Evolutionary conservation across 495 filamentous ascomycete species (phyloP).

Genomic region (Aspergillus kassunensis): DNA sequence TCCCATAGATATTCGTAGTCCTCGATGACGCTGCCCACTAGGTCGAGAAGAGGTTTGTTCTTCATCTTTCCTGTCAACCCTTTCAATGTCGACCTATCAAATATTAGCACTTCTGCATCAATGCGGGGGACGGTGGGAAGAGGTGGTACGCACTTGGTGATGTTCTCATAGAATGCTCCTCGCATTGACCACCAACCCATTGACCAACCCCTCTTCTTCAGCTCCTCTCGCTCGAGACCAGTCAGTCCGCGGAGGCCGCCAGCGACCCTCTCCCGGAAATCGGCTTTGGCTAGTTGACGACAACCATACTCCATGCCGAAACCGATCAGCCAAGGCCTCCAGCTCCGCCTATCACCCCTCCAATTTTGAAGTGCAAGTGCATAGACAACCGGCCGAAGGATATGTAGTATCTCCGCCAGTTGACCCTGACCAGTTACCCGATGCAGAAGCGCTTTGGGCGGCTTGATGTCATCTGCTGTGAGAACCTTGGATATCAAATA

Average conservation of each 20-base stretch:
- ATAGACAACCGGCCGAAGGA: conserved; percentile 84
- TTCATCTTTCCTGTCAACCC: conserved; percentile 63
- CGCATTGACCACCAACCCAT: conserved; percentile 94
- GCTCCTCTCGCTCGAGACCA: conserved; percentile 81
- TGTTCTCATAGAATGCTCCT: conserved; percentile 91
- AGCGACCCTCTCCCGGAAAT: conserved; percentile 59
- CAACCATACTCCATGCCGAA: conserved; percentile 83
- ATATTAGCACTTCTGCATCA: conserved; percentile 27
- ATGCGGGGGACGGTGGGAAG: not conserved
- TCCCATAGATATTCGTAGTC: conserved; percentile 99
- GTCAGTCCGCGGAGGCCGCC: conserved; percentile 69
- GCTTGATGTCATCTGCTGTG: conserved; percentile 93
- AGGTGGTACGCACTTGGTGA: conserved; percentile 64
- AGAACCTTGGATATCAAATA: conserved; percentile 90
- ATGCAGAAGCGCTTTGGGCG: conserved; percentile 77
- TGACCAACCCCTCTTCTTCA: conserved; percentile 78
- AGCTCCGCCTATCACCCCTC: conserved; percentile 57
- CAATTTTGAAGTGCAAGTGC: conserved; percentile 76
- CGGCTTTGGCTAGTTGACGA: conserved; percentile 73
- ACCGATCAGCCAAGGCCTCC: conserved; percentile 89
- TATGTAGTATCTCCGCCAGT: conserved; percentile 83
- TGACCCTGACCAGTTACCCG: conserved; percentile 63
- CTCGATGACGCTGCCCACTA: conserved; percentile 79
- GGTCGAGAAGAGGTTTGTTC: conserved; percentile 68
- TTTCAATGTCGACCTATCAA: conserved; percentile 53